Percentiles rank a stretch among this genome's conserved stretches.
Conservation (phyloP, 1,284 basidiomycete genomes). For the Salmacisia buchloeana region DNA sequence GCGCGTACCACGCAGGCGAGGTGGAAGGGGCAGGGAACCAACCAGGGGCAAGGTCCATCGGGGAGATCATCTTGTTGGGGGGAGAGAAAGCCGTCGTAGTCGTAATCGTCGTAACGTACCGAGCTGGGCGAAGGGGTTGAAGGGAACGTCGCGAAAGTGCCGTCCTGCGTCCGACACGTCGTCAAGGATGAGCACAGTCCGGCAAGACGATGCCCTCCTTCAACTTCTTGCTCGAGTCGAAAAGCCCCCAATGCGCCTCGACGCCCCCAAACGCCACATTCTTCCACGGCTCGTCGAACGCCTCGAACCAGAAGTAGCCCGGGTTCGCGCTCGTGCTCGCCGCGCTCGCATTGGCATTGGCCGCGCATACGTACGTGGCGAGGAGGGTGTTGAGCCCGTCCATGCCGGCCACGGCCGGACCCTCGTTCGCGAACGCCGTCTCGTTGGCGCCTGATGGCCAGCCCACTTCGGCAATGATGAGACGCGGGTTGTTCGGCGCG, state of each 20-base stretch:
- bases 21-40: too few relatives aligned
- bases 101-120: too few relatives aligned
- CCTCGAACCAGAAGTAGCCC: constrained; percentile 54
- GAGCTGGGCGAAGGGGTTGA: too few relatives aligned
- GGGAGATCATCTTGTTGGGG: too few relatives aligned
- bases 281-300: constrained; percentile 82
- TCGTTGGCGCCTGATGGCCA: constrained; percentile 69
- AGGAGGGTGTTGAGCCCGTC: constrained; percentile 58
- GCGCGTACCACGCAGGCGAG: too few relatives aligned
- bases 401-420: constrained; percentile 28
- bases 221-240: constrained; percentile 24
- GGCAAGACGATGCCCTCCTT: constrained; percentile 53
- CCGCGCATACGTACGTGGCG: constrained; percentile 77
- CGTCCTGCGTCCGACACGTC: too few relatives aligned
- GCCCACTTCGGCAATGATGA: constrained; percentile 82
- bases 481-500: constrained; percentile 61
- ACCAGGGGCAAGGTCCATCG: too few relatives aligned
- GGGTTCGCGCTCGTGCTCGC: not conserved
- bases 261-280: constrained; percentile 72
- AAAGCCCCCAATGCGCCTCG: constrained; percentile 57
- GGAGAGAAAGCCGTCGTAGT: too few relatives aligned
- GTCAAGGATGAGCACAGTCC: constrained; percentile 48
- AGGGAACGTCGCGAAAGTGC: too few relatives aligned
- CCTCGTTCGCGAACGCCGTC: constrained; percentile 19
- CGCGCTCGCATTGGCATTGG: constrained; percentile 62